Evolutionary conservation across 306 rosid genomes (phyloP), one percentile per base, ranked within the genome.

Genomic region (Quercus parvula): DNA sequence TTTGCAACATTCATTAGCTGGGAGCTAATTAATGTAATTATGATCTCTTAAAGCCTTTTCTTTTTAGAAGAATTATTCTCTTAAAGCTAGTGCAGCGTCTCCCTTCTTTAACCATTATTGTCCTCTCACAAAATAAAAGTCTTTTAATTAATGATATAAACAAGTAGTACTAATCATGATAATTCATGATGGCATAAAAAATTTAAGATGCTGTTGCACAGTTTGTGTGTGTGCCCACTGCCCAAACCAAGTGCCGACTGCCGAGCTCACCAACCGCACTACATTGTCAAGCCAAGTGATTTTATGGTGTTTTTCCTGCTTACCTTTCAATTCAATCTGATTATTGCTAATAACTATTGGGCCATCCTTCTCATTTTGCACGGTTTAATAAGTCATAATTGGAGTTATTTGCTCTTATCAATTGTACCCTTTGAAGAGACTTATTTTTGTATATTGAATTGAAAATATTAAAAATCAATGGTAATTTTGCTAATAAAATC

Each of bases 91-190:
- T 46, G 64, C 64, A 58, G 24, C 27, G 31, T 28, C 56, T 77
- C 73, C 67, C 31, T 70, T 33, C 18, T 73, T 77, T 54, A 70
- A 54, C 78, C 78, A 70, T 81, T 78, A 24, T 71, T 71, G 75
- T 56, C 63, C 83, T 18, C 20, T 51, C 75, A 69, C 54, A 59
- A 61, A 55, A 67, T 77, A 70, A 52, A 59, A 59, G 66, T 59
- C 66, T 20, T 11, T 12, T 31, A 24, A 24, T 24, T 27, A 59
- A 59, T 20, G 31, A 59, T 59, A 24, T 2, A 59, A 59, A 59
- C 33, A 27, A 59, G 66, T 24, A 59, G 66, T 12, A 59, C 31
- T 59, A 24, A 59, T 24, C 11, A 59, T 59, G 15, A 59, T 10
- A 59, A 59, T 24, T 59, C 66, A 59, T 59, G 66, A 59, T 59